Conservation (phyloP, 371 early-diverging fungal species). For the Mucor circinelloides region DNA sequence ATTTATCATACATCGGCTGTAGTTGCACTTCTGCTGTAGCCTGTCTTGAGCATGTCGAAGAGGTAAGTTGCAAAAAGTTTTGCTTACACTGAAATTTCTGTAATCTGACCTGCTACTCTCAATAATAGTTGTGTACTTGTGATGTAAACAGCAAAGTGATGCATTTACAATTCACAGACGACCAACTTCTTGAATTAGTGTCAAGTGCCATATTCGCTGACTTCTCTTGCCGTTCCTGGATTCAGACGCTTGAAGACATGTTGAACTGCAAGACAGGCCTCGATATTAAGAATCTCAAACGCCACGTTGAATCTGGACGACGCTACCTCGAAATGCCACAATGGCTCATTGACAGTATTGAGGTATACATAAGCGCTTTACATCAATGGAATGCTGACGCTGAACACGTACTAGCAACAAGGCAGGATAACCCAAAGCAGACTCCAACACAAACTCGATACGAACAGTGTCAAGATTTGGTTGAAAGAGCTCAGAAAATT, state of each 20-base stretch:
- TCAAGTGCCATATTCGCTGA: slow-evolving; percentile 25
- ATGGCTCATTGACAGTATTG: slow-evolving; percentile 42
- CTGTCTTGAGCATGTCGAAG: slow-evolving; percentile 64
- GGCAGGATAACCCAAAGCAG: slow-evolving; percentile 3
- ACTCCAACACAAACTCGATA: slow-evolving; percentile 1
- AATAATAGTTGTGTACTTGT: slow-evolving; percentile 62
- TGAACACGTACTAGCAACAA: slow-evolving; percentile 35
- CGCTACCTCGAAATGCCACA: slow-evolving; percentile 35
- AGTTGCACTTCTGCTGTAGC: slow-evolving; percentile 63
- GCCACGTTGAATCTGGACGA: slow-evolving; percentile 49
- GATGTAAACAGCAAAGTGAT: slow-evolving; percentile 44
- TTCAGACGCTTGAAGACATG: slow-evolving; percentile 31
- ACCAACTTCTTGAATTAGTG: slow-evolving; percentile 45
- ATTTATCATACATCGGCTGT: slow-evolving; percentile 70
- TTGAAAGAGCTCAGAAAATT: slow-evolving; percentile 5
- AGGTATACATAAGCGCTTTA: slow-evolving; percentile 48
- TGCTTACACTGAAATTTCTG: not conserved
- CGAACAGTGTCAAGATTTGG: slow-evolving; percentile 6
- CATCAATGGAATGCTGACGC: slow-evolving; percentile 54
- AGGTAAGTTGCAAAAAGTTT: slow-evolving; percentile 41
- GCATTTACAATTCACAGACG: slow-evolving; percentile 57
- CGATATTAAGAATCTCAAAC: slow-evolving; percentile 52
- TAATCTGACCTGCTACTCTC: not conserved
- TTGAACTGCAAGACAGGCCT: slow-evolving; percentile 51
- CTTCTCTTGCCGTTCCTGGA: slow-evolving; percentile 47